Evolutionary conservation across 768 basidiomycete species (phyloP).

Genomic region (Boletales sp.): DNA sequence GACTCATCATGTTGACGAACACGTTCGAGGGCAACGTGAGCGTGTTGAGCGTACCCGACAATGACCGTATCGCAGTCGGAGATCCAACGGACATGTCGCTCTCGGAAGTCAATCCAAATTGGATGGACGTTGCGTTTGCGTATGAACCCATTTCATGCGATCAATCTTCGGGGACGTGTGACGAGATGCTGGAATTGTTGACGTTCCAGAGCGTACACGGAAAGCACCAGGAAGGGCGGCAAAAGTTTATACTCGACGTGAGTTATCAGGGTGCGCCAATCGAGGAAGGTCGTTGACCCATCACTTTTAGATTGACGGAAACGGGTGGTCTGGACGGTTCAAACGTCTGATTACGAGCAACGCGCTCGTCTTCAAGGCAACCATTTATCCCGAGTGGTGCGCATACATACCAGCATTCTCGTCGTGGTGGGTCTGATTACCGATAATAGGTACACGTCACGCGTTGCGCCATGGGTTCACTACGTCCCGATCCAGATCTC

Average conservation of each 20-base stretch:
- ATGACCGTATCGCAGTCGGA: slow-evolving; percentile 31
- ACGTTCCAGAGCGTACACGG: slow-evolving; percentile 46
- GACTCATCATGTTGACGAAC: slow-evolving; percentile 44
- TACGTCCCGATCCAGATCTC: slow-evolving; percentile 69
- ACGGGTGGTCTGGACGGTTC: slow-evolving; percentile 71
- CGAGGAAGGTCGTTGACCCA: too few species aligned
- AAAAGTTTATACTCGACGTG: slow-evolving; percentile 61
- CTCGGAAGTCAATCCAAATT: slow-evolving; percentile 45
- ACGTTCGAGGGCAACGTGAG: slow-evolving; percentile 36
- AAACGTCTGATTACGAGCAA: slow-evolving; percentile 61
- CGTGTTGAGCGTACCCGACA: slow-evolving; percentile 32
- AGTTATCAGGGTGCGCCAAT: slow-evolving; percentile 9
- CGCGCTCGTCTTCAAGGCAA: slow-evolving; percentile 63
- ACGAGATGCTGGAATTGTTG: slow-evolving; percentile 42
- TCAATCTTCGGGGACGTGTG: slow-evolving; percentile 31
- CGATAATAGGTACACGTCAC: slow-evolving; percentile 46
- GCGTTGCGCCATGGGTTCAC: slow-evolving; percentile 67
- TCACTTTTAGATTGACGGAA: slow-evolving; percentile 45
- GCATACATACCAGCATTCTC: background rate
- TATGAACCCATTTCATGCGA: slow-evolving; percentile 42
- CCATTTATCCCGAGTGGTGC: slow-evolving; percentile 73
- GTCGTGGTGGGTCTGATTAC: too few species aligned
- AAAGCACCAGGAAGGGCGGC: slow-evolving; percentile 47
- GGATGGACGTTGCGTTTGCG: slow-evolving; percentile 60
- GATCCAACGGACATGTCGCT: slow-evolving; percentile 32